phyloP scores from a whole-genome alignment of 179 eudicot species.

The Carnegiea gigantea region DNA sequence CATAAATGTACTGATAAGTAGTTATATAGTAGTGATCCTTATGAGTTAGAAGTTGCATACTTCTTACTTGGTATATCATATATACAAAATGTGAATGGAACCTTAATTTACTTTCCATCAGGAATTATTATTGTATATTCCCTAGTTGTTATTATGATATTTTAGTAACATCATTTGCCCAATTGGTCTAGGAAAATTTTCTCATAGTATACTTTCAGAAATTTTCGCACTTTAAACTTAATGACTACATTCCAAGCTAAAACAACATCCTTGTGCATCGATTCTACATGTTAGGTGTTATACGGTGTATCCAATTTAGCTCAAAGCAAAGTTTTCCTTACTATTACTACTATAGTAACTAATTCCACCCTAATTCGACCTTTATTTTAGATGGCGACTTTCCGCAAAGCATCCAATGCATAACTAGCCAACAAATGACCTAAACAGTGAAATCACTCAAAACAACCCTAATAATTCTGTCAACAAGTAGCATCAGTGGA shows the following conservation, averaged over 20 bases:
- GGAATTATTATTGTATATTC: too few species aligned
- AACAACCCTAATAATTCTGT: conserved; percentile 7
- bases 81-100: too few species aligned
- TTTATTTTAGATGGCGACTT: neutral
- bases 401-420: neutral
- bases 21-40: too few species aligned
- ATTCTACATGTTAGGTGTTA: neutral
- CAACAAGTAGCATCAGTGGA: conserved; percentile 23
- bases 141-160: too few species aligned
- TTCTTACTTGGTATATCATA: too few species aligned
- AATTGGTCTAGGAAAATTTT: too few species aligned
- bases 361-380: neutral
- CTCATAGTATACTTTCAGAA: too few species aligned
- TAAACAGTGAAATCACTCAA: neutral
- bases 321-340: neutral
- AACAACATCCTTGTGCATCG: neutral
- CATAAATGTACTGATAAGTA: too few species aligned
- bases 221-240: too few species aligned
- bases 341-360: neutral
- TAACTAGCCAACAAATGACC: neutral
- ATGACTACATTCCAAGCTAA: neutral
- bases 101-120: too few species aligned
- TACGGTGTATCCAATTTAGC: neutral
- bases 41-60: too few species aligned
- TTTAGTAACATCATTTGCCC: too few species aligned